phyloP scores from a whole-genome alignment of 2,329 filamentous ascomycete species.

The Cladophialophora exuberans region DNA sequence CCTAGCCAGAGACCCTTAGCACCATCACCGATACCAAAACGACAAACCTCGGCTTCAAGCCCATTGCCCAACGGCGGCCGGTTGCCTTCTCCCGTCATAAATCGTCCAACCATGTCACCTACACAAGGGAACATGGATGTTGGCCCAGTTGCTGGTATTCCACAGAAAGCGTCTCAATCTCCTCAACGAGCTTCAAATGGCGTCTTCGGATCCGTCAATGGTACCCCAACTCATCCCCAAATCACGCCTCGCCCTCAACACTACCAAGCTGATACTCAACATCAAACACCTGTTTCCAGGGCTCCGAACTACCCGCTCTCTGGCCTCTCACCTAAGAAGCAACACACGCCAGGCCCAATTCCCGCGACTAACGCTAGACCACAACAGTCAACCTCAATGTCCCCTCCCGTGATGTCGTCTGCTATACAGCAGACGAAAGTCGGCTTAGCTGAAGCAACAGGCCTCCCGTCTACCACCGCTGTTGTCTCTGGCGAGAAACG shows the following conservation, averaged over 20 bases:
- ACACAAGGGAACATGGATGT: constrained; percentile 55
- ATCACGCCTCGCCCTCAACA: constrained; percentile 19
- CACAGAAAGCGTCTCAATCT: constrained; percentile 37
- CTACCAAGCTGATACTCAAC: constrained; percentile 6
- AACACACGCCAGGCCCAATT: constrained; percentile 40
- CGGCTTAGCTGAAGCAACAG: not conserved
- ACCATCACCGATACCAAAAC: constrained; percentile 38
- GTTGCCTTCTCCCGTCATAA: constrained; percentile 46
- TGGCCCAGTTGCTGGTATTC: constrained; percentile 49
- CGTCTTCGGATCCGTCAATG: constrained; percentile 34
- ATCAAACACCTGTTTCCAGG: constrained; percentile 18
- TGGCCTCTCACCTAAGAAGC: constrained; percentile 51
- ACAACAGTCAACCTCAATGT: constrained; percentile 22
- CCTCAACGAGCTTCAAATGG: constrained; percentile 20
- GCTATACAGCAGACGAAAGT: not conserved
- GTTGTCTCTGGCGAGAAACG: constrained; percentile 14
- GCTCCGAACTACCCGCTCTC: constrained; percentile 42
- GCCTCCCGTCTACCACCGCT: not conserved
- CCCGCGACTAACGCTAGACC: constrained; percentile 36
- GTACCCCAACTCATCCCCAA: constrained; percentile 43
- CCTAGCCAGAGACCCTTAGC: constrained; percentile 39
- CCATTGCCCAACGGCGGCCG: constrained; percentile 34
- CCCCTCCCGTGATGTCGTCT: constrained; percentile 3
- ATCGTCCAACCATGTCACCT: constrained; percentile 52
- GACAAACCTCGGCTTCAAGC: constrained; percentile 41